Base-by-base conservation (phyloP, 164 flowering plant species). In the Piper betle region DNA sequence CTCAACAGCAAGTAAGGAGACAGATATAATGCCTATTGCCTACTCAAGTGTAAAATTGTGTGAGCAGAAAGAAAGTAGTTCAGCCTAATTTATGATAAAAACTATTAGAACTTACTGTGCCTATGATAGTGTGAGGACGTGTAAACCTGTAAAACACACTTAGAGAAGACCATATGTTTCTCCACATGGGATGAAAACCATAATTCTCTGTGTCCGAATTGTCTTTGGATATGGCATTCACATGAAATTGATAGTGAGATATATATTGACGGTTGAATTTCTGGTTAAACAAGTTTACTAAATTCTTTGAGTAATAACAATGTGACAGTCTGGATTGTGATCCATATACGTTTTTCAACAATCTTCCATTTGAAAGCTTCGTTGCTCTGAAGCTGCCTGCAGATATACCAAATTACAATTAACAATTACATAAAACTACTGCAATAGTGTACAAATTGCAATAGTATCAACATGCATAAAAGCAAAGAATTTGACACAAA, bases 121-220 rank as follows among this genome's bases (percentile, higher is more conserved):
- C 98, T 41, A 85, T 84, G 40, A 91, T 78, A 6, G 98, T 91
- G 71, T 91, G 98, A 25, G 98, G 98, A 61, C 98, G 67, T 7
- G 96, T 82, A 79, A 91, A 91, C 68, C 85, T 73, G 73, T 88
- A 91, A 70, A 91, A 91, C 62, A 81, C 91, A 80, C 83, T 73
- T 48, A 76, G 42, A 41, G 75, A 63, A 64, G 66, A 64, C 69
- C 46, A 70, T 46, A 78, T 2, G 5, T 86, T 64, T 39, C 71
- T 46, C 76, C 69, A 65, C 57, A 41, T 50, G 58, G 62, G 64
- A 55, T 73, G 71, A 55, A 81, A 63, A 68, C 58, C 61, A 71
- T 58, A 73, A 64, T 80, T 76, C 60, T 67, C 86, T 62, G 84
- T 78, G 52, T 80, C 87, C 57, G 77, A 70, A 64, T 85, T 71